phyloP scores from a whole-genome alignment of 2,329 filamentous ascomycete species.

The Cercospora janseana region DNA sequence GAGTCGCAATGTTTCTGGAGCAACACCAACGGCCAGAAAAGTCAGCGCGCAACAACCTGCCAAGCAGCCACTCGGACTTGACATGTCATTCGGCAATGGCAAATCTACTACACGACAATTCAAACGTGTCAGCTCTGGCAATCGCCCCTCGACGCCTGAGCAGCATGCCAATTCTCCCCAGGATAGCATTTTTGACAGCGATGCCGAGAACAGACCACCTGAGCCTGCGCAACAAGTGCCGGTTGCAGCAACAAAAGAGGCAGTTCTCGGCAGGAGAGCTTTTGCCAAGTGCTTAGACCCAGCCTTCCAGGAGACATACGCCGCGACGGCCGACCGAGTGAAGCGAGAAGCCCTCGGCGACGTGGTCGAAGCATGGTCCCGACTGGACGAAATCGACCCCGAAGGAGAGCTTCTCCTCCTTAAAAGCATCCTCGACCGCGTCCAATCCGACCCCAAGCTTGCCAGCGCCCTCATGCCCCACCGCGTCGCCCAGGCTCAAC shows the following conservation, averaged over 20 bases:
- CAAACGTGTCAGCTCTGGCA: conserved; percentile 68
- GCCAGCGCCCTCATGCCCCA: conserved; percentile 45
- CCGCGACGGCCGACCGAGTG: conserved; percentile 62
- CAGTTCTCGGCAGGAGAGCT: conserved; percentile 73
- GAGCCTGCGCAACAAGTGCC: conserved; percentile 22
- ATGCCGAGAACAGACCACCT: conserved; percentile 65
- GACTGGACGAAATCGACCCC: conserved; percentile 81
- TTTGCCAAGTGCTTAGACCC: conserved; percentile 81
- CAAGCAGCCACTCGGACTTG: conserved; percentile 79
- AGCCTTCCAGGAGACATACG: conserved; percentile 78
- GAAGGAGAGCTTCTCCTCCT: conserved; percentile 87
- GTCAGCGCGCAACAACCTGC: conserved; percentile 39
- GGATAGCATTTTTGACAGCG: conserved; percentile 40
- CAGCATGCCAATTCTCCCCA: conserved; percentile 27
- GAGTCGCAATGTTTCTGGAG: conserved; percentile 37
- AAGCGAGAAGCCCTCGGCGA: conserved; percentile 82
- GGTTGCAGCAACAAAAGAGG: conserved; percentile 64
- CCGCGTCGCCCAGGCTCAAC: conserved; percentile 38
- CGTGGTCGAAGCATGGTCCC: conserved; percentile 80
- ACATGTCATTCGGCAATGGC: conserved; percentile 91
- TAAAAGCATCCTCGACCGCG: conserved; percentile 69
- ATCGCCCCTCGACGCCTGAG: conserved; percentile 25
- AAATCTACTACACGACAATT: conserved; percentile 91
- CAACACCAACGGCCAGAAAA: conserved; percentile 46
- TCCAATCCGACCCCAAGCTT: conserved; percentile 68